Evolutionary conservation across 768 basidiomycete genomes (phyloP).

Genomic region (Chiua virens): DNA sequence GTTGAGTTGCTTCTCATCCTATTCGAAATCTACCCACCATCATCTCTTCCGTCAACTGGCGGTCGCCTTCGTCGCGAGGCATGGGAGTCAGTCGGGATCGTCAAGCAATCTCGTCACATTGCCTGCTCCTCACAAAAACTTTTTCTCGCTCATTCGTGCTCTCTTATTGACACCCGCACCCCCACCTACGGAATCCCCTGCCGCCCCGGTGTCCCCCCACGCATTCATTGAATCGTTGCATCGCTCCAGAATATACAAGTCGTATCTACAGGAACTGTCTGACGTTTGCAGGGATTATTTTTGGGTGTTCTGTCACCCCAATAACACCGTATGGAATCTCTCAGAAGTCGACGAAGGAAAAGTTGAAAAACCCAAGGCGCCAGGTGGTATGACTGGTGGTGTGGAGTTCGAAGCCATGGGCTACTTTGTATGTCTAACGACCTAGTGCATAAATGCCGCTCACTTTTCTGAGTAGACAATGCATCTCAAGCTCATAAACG

Average conservation of each 20-base stretch:
- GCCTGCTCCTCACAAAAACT: conserved; percentile 67
- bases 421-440: conserved; percentile 72
- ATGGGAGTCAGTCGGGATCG: conserved; percentile 52
- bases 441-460: conserved; percentile 4
- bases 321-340: conserved; percentile 88
- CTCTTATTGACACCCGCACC: conserved; percentile 75
- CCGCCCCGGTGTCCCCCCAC: conserved; percentile 65
- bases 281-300: conserved; percentile 94
- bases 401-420: conserved; percentile 98
- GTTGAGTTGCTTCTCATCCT: conserved; percentile 83
- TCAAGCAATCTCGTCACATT: conserved; percentile 59
- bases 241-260: conserved; percentile 72
- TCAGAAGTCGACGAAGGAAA: conserved; percentile 78
- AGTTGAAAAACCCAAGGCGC: conserved; percentile 90
- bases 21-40: conserved; percentile 84
- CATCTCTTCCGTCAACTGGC: conserved; percentile 58
- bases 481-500: conserved; percentile 86
- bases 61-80: conserved; percentile 44
- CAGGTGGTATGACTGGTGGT: conserved; percentile 97
- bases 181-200: conserved; percentile 60
- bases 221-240: conserved; percentile 78
- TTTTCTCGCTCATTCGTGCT: conserved; percentile 73
- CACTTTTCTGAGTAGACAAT: conserved; percentile 56
- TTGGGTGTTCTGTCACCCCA: conserved; percentile 96
- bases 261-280: conserved; percentile 78